Base-by-base conservation (phyloP, 768 basidiomycete species). In the Suillus subluteus region DNA sequence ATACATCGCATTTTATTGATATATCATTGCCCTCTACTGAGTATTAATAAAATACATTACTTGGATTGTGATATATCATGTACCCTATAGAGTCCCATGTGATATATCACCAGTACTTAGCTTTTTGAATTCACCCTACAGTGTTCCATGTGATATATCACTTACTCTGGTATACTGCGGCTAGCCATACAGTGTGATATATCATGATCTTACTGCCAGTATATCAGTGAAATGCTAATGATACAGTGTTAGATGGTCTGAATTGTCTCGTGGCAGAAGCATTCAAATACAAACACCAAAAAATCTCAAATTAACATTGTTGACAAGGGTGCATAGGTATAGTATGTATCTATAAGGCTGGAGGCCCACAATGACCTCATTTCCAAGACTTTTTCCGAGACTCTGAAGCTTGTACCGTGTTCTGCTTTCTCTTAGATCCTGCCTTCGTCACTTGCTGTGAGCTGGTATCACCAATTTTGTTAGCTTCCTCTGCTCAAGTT, bases 111-210 rank as follows among this genome's bases (percentile, higher is more conserved):
- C 2, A 48, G 48, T 48, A 48, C 4, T 48, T 48, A 48, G 48
- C 48, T 23, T 48, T 48, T 21, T 13, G 12, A 23, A 48, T 48
- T 48, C 4, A 48, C 5, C 0, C 48, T 48, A 23, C 11, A 48
- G n/a, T 23, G n/a, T 48, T 13, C 48, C 48, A 23, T 23, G n/a
- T 48, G 48, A 48, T 48, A 48, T 48, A 48, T 48, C 48, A 48
- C 44, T n/a, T 46, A 46, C 44, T 46, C 44, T 46, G 44, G 44
- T 46, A 46, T 46, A 46, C 44, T 46, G 44, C 21, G 21, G 41
- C 41, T 46, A 46, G 44, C 43, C 44, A 46, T 46, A 46, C 44
- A 46, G 44, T 46, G 44, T 46, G 44, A 46, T 46, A 46, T 46
- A 46, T n/a, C 44, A 46, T 46, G 44, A 46, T 46, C 44, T 46